Evolutionary conservation across 2,329 filamentous ascomycete genomes (phyloP).

Genomic region (Trichoderma arundinaceum): DNA sequence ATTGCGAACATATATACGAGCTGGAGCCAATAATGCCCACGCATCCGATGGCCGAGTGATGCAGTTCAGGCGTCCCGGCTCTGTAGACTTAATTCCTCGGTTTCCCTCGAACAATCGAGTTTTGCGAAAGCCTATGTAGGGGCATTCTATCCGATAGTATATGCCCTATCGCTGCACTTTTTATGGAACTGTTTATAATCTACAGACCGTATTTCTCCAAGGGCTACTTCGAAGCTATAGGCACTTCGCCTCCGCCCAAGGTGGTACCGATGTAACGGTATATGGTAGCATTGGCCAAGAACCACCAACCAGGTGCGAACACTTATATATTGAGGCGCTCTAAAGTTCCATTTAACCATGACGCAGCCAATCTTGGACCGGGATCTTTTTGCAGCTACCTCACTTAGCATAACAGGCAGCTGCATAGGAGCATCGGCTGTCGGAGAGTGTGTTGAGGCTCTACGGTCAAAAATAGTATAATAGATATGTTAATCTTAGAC

Average conservation of each 20-base stretch:
- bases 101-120: too few relatives aligned
- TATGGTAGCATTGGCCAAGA: neutral
- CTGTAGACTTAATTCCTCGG: too few relatives aligned
- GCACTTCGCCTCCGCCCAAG: constrained; percentile 6
- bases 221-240: neutral
- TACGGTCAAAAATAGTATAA: too few relatives aligned
- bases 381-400: constrained; percentile 5
- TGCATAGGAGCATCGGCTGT: neutral
- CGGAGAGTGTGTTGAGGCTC: neutral
- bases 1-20: too few relatives aligned
- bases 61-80: too few relatives aligned
- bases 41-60: too few relatives aligned
- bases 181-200: neutral
- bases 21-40: too few relatives aligned
- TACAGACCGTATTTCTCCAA: neutral
- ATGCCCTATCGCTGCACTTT: neutral
- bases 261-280: constrained; percentile 19
- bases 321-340: constrained; percentile 10
- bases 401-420: neutral
- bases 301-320: constrained; percentile 8
- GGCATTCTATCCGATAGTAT: neutral
- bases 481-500: too few relatives aligned
- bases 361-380: constrained; percentile 9
- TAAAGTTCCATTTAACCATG: constrained; percentile 29
- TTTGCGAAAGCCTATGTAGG: too few relatives aligned